Evolutionary conservation across 2,329 filamentous ascomycete species (phyloP).

Genomic region (Fusarium succisae): DNA sequence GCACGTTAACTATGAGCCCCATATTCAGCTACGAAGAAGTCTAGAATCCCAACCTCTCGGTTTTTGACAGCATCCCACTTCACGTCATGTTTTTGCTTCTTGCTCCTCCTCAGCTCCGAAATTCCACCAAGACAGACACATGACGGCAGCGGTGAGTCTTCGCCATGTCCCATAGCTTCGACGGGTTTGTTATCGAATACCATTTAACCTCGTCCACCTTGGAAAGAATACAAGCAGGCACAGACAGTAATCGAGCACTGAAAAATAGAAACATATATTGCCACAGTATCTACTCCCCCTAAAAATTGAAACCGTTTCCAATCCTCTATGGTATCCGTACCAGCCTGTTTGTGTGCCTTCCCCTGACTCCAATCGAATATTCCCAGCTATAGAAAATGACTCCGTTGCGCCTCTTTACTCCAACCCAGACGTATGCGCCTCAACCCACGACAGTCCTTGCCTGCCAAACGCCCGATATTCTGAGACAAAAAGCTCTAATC

Average conservation of each 20-base stretch:
- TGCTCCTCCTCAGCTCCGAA: conserved; percentile 1
- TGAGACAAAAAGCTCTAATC: background rate
- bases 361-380: conserved; percentile 1
- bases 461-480: conserved; percentile 4
- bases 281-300: background rate
- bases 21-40: background rate
- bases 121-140: background rate
- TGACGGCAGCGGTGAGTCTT: conserved; percentile 26
- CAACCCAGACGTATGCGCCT: conserved; percentile 13
- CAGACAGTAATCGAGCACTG: background rate
- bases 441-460: background rate
- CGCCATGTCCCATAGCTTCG: background rate
- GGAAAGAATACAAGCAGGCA: background rate
- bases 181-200: background rate
- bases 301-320: background rate
- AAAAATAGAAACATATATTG: background rate
- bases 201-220: background rate
- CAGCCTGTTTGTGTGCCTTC: conserved; percentile 9
- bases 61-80: conserved; percentile 12
- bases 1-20: conserved; percentile 4
- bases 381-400: conserved; percentile 17
- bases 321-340: conserved; percentile 20
- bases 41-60: conserved; percentile 15
- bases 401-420: conserved; percentile 37
- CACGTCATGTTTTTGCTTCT: conserved; percentile 7